phyloP scores from a whole-genome alignment of 2,329 filamentous ascomycete genomes.

The Xylariaceae sp. region DNA sequence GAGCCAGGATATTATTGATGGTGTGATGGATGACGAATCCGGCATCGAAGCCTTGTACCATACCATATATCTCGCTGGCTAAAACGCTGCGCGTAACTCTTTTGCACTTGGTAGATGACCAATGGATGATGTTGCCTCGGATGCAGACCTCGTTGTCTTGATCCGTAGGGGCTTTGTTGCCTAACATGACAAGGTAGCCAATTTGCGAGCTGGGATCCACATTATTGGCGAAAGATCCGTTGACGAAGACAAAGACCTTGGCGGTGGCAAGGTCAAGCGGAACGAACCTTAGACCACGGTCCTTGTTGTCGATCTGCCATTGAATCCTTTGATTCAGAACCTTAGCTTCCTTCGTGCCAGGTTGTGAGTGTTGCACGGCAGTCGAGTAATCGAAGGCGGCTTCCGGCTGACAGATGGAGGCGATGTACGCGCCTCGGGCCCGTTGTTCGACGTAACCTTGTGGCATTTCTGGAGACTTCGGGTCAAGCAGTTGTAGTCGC shows the following conservation, averaged over 20 bases:
- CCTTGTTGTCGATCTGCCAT: no score
- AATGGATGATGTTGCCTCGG: conserved; percentile 4
- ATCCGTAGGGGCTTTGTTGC: neutral
- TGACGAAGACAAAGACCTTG: neutral
- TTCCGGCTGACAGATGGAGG: no score
- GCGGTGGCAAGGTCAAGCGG: neutral
- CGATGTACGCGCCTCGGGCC: no score
- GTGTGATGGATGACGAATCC: neutral
- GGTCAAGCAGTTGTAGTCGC: neutral
- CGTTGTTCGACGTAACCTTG: no score
- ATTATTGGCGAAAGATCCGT: neutral
- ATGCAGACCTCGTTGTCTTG: neutral
- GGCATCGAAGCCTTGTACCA: neutral
- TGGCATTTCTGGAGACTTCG: neutral
- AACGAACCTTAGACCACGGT: conserved; percentile 1
- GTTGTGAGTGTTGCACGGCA: neutral
- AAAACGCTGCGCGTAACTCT: neutral
- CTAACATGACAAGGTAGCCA: neutral
- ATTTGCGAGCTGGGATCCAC: neutral
- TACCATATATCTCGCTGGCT: neutral
- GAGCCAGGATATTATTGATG: neutral
- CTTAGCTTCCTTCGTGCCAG: neutral
- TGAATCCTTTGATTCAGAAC: neutral
- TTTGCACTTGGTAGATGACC: conserved; percentile 7
- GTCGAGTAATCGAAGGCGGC: conserved; percentile 1